These are phyloP conservation scores for Turritis glabra DNA, from an alignment of 345 rosid species.

Conservation along the genomic window DNA sequence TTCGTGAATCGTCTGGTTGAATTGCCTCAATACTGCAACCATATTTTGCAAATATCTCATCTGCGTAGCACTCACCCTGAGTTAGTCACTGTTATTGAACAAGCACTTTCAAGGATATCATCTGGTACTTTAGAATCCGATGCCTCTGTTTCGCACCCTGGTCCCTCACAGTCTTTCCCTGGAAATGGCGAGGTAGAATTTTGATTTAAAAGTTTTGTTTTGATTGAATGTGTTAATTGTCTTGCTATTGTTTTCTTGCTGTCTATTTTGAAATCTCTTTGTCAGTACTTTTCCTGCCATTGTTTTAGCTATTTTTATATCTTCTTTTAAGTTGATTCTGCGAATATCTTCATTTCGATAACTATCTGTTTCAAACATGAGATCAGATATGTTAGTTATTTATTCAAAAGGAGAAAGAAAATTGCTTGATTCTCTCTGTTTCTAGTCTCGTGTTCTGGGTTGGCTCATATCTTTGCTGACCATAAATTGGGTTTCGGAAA, in stretches of 20 bases:
- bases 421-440: neutral
- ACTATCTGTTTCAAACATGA: neutral
- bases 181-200: constrained; percentile 69
- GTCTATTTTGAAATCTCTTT: constrained; percentile 1
- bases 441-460: neutral
- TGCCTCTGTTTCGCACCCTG: constrained; percentile 53
- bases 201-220: neutral
- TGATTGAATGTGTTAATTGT: neutral
- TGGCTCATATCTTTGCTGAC: neutral
- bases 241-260: neutral
- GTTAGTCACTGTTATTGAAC: constrained; percentile 84
- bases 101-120: constrained; percentile 81
- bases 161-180: constrained; percentile 48
- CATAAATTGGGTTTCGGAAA: neutral
- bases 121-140: constrained; percentile 76
- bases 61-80: constrained; percentile 80
- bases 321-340: neutral
- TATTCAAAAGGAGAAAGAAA: neutral
- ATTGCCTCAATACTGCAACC: constrained; percentile 99
- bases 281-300: neutral
- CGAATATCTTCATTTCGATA: neutral
- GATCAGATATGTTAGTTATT: neutral
- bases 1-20: constrained; percentile 93
- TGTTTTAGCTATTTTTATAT: neutral
- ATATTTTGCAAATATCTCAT: constrained; percentile 96